Base-by-base conservation (phyloP, 768 basidiomycete species). In the Polyporus arcularius region DNA sequence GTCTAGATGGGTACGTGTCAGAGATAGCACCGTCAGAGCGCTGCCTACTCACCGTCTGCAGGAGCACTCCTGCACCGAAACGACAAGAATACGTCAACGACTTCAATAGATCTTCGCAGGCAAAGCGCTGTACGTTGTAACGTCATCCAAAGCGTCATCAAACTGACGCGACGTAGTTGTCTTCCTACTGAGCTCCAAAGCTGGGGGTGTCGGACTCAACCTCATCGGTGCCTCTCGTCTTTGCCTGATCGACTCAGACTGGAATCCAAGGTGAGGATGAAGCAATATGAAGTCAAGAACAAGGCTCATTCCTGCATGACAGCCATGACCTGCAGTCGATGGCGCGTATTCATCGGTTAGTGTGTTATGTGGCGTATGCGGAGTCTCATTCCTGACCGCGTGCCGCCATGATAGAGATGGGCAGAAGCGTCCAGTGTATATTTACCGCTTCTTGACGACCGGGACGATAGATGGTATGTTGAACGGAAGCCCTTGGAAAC, bases 311-410 rank as follows among this genome's bases (percentile, higher is more conserved):
- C 35, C 18, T n/a, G 40, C 57, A 31, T 26, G 18, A 21, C 57
- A 93, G 90, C 67, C 91, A 91, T 67, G 97, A 99, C 75, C 73
- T 95, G 16, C 97, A 99, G 74, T 89, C 97, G 2, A 98, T 98
- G 96, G 96, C 95, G 53, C 85, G 96, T 51, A 96, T 96, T 70
- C 93, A 96, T 74, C 84, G 94, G 94, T 93, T 61, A 48, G 76
- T 26, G 21, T 60, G 38, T 4, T 35, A 50, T 14, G 4, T 18
- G 2, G n/a, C 40, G 39, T 48, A 41, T 31, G 10, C 32, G 14
- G 50, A 43, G 11, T 35, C 55, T 42, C n/a, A 45, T 40, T 59
- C 18, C 53, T 60, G 26, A 54, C 41, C 21, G 21, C n/a, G 53
- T 61, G 60, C 50, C 55, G 14, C 21, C 48, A 62, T 55, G 39